These are phyloP conservation scores for Cordyceps cicadae DNA, from an alignment of 2,329 filamentous ascomycete genomes.

Conservation along the genomic window DNA sequence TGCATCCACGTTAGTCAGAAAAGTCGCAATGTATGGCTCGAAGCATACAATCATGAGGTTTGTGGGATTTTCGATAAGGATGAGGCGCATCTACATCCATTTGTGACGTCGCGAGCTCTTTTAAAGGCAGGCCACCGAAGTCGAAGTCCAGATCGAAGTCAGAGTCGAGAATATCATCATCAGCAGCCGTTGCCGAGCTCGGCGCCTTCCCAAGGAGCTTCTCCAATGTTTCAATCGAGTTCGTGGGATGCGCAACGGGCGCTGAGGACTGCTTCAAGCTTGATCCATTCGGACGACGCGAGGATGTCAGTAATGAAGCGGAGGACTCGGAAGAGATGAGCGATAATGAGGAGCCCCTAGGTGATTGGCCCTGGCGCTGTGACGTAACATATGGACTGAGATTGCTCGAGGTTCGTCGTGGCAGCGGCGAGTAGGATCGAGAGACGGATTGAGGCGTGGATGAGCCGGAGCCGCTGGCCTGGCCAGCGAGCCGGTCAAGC, in stretches of 20 bases:
- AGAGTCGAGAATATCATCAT: conserved; percentile 27
- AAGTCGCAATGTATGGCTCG: neutral
- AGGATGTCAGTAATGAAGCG: conserved; percentile 60
- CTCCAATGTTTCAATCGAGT: conserved; percentile 64
- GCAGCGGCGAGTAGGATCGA: conserved; percentile 64
- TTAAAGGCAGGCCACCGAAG: conserved; percentile 69
- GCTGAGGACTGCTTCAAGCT: conserved; percentile 51
- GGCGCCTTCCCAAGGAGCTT: conserved; percentile 31
- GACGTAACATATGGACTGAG: conserved; percentile 62
- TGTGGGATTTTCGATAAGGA: conserved; percentile 34
- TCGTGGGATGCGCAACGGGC: conserved; percentile 44
- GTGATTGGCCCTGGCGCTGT: conserved; percentile 57
- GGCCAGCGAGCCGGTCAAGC: conserved; percentile 77
- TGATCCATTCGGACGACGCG: conserved; percentile 59
- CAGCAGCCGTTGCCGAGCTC: conserved; percentile 10
- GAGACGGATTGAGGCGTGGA: conserved; percentile 54
- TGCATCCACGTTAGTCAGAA: conserved; percentile 21
- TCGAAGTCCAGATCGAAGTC: conserved; percentile 62
- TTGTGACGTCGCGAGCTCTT: conserved; percentile 52
- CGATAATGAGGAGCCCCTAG: conserved; percentile 70
- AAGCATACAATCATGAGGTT: conserved; percentile 61
- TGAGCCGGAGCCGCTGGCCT: conserved; percentile 50
- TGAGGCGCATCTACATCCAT: conserved; percentile 17
- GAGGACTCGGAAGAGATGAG: conserved; percentile 71
- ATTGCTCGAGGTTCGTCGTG: conserved; percentile 57